Evolutionary conservation across 768 basidiomycete species (phyloP).

Genomic region (Hirschioporus abietinus): DNA sequence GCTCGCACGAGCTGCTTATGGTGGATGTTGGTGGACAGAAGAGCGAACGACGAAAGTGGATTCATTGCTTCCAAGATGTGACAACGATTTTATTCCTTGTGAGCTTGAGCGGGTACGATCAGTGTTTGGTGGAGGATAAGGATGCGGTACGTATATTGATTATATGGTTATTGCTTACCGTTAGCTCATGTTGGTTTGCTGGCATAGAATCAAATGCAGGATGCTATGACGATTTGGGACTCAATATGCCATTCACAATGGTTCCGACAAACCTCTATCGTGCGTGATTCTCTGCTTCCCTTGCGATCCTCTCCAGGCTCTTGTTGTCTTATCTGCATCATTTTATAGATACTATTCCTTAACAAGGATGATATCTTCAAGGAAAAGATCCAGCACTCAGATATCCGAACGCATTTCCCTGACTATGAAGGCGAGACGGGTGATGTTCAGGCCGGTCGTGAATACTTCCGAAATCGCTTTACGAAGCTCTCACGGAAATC

Average conservation of each 20-base stretch:
- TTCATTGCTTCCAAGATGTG: slow-evolving; percentile 92
- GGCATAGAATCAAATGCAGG: slow-evolving; percentile 93
- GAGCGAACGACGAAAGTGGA: slow-evolving; percentile 90
- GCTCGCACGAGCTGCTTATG: slow-evolving; percentile 84
- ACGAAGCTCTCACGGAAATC: slow-evolving; percentile 78
- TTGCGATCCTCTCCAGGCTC: slow-evolving; percentile 2
- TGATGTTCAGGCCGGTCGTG: slow-evolving; percentile 70
- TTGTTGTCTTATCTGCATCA: slow-evolving; percentile 5
- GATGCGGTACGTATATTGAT: slow-evolving; percentile 60
- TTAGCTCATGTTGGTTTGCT: slow-evolving; percentile 1
- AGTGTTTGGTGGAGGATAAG: slow-evolving; percentile 89
- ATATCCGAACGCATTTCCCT: slow-evolving; percentile 87
- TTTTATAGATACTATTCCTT: slow-evolving; percentile 77
- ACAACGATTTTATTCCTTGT: slow-evolving; percentile 91
- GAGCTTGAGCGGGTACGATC: slow-evolving; percentile 89
- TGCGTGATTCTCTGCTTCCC: slow-evolving; percentile 31
- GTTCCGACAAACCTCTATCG: slow-evolving; percentile 93
- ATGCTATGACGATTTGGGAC: slow-evolving; percentile 98
- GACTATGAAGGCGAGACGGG: slow-evolving; percentile 80
- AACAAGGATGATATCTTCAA: slow-evolving; percentile 95
- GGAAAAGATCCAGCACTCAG: slow-evolving; percentile 72
- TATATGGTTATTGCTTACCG: slow-evolving; percentile 1
- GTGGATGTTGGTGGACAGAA: slow-evolving; percentile 94
- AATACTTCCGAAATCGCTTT: slow-evolving; percentile 89
- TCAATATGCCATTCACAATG: slow-evolving; percentile 97